Base-by-base conservation (phyloP, 192 early-diverging fungal genomes). In the Backusella westeae region DNA sequence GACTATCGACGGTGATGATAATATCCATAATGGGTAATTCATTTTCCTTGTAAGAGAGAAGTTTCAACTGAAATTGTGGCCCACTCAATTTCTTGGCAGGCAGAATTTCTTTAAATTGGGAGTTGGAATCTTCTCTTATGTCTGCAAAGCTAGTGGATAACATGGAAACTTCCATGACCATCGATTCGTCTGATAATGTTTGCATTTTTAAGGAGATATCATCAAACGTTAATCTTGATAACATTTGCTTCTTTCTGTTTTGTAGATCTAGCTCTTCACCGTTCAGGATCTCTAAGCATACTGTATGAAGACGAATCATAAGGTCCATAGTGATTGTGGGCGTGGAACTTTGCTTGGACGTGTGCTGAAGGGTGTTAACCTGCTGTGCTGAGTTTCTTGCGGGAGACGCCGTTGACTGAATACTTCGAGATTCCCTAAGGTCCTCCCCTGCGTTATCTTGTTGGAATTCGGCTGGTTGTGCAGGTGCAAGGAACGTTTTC, bases 51-150 rank as follows among this genome's bases (percentile, higher is more conserved):
- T 21, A 67, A 17, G 70, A 35, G 29, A 49, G 10, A 46, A 77
- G 14, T 14, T 81, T 79, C 2, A 89, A 49, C 56, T 85, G 81
- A 21, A 92, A 75, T 69, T 91, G 89, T 69, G 91, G 85, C 6
- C 90, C 85, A 49, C 73, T 69, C 19, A 76, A 76, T 32, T 59
- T 72, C 8, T 80, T 71, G 6, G 78, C 77, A 29, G 85, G 84
- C 76, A 95, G 88, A 39, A 95, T 89, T 63, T 95, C 91, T 21
- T 85, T 85, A 79, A 95, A 96, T 52, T 91, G 82, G 70, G 88
- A 91, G 6, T 83, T 78, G 0, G 81, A 87, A 7, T 88, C 77
- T 4, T 73, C 77, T 17, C 95, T 82, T 4, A 90, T 92, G 73
- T 96, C 95, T n/a, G 82, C 82, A 8, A 92, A 89, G 0, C 89